Conservation (phyloP, 495 filamentous ascomycete genomes). For the Podospora anserina region DNA sequence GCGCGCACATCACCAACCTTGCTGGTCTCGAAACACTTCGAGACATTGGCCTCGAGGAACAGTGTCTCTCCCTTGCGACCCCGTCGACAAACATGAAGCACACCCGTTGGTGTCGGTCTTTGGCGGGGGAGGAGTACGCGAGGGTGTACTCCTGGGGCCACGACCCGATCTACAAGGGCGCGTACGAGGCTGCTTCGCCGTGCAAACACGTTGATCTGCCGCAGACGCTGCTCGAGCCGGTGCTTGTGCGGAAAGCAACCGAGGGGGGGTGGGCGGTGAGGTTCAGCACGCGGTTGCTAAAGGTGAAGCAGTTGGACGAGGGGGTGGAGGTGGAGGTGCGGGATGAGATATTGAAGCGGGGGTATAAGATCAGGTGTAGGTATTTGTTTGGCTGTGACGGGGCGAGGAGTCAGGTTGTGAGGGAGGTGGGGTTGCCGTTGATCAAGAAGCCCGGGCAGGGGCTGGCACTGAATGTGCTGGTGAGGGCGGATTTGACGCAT, state of each 20-base stretch:
- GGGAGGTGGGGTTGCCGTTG: conserved; percentile 48
- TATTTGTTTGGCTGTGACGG: conserved; percentile 61
- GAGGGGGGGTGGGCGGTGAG: conserved; percentile 42
- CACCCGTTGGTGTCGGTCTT: conserved; percentile 53
- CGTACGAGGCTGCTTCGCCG: conserved; percentile 51
- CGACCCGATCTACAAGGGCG: conserved; percentile 49
- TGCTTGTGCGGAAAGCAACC: conserved; percentile 45
- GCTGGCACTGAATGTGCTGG: conserved; percentile 51
- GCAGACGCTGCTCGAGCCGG: conserved; percentile 52
- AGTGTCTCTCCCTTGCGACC: conserved; percentile 36
- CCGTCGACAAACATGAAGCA: conserved; percentile 45
- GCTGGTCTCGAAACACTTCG: conserved; percentile 48
- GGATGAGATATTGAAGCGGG: conserved; percentile 41
- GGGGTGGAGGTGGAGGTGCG: conserved; percentile 29
- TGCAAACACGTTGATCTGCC: conserved; percentile 49
- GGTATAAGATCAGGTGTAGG: conserved; percentile 47
- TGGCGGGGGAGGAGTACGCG: conserved; percentile 55
- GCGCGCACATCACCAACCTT: conserved; percentile 56
- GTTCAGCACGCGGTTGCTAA: conserved; percentile 43
- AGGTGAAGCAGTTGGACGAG: conserved; percentile 23
- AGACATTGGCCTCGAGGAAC: conserved; percentile 49
- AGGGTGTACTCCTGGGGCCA: conserved; percentile 54
- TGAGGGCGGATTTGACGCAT: conserved; percentile 52
- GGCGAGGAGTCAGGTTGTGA: conserved; percentile 50
- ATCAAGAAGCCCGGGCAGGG: conserved; percentile 52